Conservation (phyloP, 2,329 filamentous ascomycete species). For the Fusarium newnesense region DNA sequence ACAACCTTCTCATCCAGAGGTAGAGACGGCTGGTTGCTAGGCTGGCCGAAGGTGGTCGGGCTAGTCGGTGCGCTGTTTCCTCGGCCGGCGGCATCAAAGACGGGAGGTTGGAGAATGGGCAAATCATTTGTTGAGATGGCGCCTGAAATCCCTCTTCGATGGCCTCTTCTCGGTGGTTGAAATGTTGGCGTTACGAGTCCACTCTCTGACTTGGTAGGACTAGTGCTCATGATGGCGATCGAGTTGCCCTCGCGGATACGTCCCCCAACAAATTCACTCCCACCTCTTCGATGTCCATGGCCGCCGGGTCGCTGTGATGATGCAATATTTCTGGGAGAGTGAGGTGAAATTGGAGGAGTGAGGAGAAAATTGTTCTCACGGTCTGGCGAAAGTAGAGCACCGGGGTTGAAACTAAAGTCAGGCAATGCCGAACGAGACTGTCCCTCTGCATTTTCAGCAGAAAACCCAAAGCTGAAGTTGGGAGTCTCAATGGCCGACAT, state of each 20-base stretch:
- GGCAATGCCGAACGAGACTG: constrained; percentile 55
- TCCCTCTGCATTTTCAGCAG: constrained; percentile 45
- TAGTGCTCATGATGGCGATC: constrained; percentile 73
- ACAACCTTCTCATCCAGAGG: constrained; percentile 6
- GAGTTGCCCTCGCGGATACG: constrained; percentile 68
- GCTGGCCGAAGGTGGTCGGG: constrained; percentile 59
- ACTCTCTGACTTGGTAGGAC: constrained; percentile 72
- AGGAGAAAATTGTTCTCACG: constrained; percentile 53
- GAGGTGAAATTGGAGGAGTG: constrained; percentile 66
- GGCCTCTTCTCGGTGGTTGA: constrained; percentile 68
- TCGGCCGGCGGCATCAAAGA: constrained; percentile 60
- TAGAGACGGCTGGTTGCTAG: constrained; percentile 34
- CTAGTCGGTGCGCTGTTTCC: constrained; percentile 74
- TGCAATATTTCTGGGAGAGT: constrained; percentile 61
- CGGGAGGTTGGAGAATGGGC: constrained; percentile 71
- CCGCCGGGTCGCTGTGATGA: constrained; percentile 67
- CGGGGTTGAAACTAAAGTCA: constrained; percentile 67
- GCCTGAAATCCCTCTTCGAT: constrained; percentile 76
- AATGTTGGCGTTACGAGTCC: constrained; percentile 68
- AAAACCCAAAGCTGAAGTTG: constrained; percentile 46
- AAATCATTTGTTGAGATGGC: constrained; percentile 88
- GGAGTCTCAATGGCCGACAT: constrained; percentile 63
- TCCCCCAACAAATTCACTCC: constrained; percentile 88
- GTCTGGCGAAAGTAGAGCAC: constrained; percentile 57
- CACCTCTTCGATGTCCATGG: constrained; percentile 82